These are phyloP conservation scores for Phytophthora colocasiae DNA, from an alignment of 352 stramenopile genomes.

Conservation along the genomic window DNA sequence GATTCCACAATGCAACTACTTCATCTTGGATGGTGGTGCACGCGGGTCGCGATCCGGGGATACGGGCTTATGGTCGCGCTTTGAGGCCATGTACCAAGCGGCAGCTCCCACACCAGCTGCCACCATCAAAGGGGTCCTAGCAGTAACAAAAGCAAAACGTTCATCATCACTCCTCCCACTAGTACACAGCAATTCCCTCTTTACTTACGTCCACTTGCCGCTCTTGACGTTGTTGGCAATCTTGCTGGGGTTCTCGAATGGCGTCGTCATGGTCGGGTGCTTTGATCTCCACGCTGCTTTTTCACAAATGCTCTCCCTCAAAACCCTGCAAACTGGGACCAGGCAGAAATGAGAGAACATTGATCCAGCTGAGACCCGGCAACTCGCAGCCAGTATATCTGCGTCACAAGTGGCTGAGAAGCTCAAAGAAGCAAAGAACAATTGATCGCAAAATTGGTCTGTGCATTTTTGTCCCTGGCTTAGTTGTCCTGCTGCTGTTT, in stretches of 20 bases:
- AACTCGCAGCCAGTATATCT: slow-evolving; percentile 7
- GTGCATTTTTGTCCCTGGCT: slow-evolving; percentile 2
- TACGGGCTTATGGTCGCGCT: slow-evolving; percentile 21
- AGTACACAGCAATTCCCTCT: not conserved
- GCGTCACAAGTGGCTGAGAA: slow-evolving; percentile 11
- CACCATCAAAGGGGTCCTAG: slow-evolving; percentile 32
- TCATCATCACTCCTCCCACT: not conserved
- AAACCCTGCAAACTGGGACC: slow-evolving; percentile 5
- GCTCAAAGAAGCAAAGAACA: not conserved
- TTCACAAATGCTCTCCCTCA: slow-evolving; percentile 13
- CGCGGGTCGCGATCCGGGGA: slow-evolving; percentile 25
- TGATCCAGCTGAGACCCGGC: slow-evolving; percentile 6
- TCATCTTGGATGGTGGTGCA: slow-evolving; percentile 39
- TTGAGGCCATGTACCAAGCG: slow-evolving; percentile 42
- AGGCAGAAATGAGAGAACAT: slow-evolving; percentile 4
- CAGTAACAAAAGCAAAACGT: not conserved
- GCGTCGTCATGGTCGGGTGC: slow-evolving; percentile 24
- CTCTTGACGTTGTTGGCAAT: slow-evolving; percentile 43
- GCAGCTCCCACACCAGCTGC: slow-evolving; percentile 36
- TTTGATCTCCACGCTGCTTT: not conserved
- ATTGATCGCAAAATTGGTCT: not conserved
- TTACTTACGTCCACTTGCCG: slow-evolving; percentile 40
- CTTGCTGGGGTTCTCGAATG: slow-evolving; percentile 40
- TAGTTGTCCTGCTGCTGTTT: slow-evolving; percentile 17
- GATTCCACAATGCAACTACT: slow-evolving; percentile 10